Evolutionary conservation across 1,284 basidiomycete species (phyloP).

Genomic region (Melampsora abietis-canadensis): DNA sequence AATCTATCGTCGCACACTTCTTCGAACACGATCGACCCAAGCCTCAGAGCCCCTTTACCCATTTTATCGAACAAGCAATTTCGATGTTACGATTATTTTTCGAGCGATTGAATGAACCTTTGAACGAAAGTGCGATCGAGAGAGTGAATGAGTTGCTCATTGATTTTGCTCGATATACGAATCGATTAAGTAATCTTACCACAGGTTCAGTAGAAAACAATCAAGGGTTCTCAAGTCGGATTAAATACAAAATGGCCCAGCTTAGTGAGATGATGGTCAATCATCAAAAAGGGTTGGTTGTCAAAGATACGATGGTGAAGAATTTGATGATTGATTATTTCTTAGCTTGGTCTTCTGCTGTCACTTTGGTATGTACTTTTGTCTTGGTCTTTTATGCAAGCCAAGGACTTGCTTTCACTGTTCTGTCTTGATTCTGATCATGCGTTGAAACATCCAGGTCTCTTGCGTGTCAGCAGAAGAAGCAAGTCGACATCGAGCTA

Average conservation of each 20-base stretch:
- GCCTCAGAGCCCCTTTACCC: slow-evolving; percentile 56
- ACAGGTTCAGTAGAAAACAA: slow-evolving; percentile 39
- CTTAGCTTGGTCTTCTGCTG: slow-evolving; percentile 31
- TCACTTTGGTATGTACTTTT: slow-evolving; percentile 15
- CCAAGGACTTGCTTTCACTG: neutral
- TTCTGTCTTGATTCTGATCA: neutral
- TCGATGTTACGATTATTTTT: slow-evolving; percentile 70
- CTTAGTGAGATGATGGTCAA: slow-evolving; percentile 68
- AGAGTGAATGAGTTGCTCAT: slow-evolving; percentile 50
- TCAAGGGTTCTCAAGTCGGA: slow-evolving; percentile 53
- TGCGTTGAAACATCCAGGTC: slow-evolving; percentile 2
- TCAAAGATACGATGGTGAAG: slow-evolving; percentile 18
- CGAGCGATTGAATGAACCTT: slow-evolving; percentile 64
- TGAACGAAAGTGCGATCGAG: slow-evolving; percentile 61
- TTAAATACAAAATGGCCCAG: slow-evolving; percentile 72
- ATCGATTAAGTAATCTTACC: slow-evolving; percentile 19
- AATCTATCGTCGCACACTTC: slow-evolving; percentile 61
- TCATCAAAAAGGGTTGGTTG: slow-evolving; percentile 61
- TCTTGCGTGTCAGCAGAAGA: slow-evolving; percentile 42
- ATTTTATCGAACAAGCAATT: slow-evolving; percentile 71
- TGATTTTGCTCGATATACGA: slow-evolving; percentile 42
- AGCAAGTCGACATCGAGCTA: slow-evolving; percentile 69
- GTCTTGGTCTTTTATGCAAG: neutral
- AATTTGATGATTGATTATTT: slow-evolving; percentile 43
- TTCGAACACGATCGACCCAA: slow-evolving; percentile 43